These are phyloP conservation scores for Catunica adiposa DNA, from an alignment of 2,329 filamentous ascomycete genomes.

Conservation along the genomic window DNA sequence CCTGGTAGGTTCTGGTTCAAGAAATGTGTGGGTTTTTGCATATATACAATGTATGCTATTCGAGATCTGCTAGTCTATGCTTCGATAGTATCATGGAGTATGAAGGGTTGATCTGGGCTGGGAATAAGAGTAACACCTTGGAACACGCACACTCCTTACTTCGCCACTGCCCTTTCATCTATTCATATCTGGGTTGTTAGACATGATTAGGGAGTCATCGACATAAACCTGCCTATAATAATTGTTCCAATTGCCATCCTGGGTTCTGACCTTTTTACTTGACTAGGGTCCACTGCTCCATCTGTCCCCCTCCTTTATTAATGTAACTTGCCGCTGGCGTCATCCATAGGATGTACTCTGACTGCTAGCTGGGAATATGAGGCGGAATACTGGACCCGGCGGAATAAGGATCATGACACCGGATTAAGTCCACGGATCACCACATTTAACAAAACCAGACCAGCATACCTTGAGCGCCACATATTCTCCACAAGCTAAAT, in stretches of 20 bases:
- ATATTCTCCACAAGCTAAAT: too few relatives aligned
- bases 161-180: constrained; percentile 1
- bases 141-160: neutral
- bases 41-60: neutral
- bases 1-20: neutral
- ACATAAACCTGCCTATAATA: neutral
- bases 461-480: too few relatives aligned
- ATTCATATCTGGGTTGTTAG: neutral
- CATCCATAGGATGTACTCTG: too few relatives aligned
- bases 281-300: neutral
- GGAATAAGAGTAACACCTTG: neutral
- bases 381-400: neutral
- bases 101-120: neutral
- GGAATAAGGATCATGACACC: neutral
- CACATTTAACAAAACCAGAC: too few relatives aligned
- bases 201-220: neutral
- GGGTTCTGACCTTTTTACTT: neutral
- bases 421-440: neutral
- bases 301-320: too few relatives aligned
- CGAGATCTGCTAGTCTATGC: neutral
- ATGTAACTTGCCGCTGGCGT: too few relatives aligned
- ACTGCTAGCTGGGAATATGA: too few relatives aligned
- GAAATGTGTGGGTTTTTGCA: neutral
- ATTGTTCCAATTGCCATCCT: neutral
- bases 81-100: neutral